phyloP scores from a whole-genome alignment of 768 basidiomycete genomes.

The Suillus discolor region DNA sequence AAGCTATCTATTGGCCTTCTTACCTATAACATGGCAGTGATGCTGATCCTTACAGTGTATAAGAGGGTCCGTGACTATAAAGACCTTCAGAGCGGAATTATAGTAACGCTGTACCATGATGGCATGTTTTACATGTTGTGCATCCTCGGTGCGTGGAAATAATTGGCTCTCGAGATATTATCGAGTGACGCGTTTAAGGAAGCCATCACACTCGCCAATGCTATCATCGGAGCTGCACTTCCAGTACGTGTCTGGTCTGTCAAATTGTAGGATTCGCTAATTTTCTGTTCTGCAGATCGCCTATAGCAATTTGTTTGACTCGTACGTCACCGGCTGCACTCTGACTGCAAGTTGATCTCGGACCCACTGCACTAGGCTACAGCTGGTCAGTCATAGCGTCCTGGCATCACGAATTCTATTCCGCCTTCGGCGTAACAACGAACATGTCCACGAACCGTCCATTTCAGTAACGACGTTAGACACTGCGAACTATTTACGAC shows the following conservation, averaged over 20 bases:
- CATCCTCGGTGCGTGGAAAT: constrained; percentile 14
- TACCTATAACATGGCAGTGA: background rate
- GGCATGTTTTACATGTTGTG: constrained; percentile 20
- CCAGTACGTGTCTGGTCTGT: constrained; percentile 7
- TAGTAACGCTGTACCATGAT: constrained; percentile 17
- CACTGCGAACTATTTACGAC: no score
- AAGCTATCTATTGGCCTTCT: background rate
- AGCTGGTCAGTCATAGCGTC: no score
- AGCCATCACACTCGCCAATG: constrained; percentile 15
- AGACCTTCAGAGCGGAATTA: background rate
- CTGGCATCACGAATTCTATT: no score
- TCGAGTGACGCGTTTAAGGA: background rate
- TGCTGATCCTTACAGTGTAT: constrained; percentile 1
- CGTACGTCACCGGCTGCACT: no score
- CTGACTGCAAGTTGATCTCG: no score
- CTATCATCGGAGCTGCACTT: constrained; percentile 8
- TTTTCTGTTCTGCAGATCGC: no score
- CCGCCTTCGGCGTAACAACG: no score
- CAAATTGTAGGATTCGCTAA: no score
- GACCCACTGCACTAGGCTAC: no score
- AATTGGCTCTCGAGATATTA: background rate
- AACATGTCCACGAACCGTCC: no score
- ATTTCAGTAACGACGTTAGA: no score
- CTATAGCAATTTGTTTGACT: no score
- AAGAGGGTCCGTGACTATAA: background rate